Conservation (phyloP, 1,284 basidiomycete genomes). For the Phylloporus sp. region DNA sequence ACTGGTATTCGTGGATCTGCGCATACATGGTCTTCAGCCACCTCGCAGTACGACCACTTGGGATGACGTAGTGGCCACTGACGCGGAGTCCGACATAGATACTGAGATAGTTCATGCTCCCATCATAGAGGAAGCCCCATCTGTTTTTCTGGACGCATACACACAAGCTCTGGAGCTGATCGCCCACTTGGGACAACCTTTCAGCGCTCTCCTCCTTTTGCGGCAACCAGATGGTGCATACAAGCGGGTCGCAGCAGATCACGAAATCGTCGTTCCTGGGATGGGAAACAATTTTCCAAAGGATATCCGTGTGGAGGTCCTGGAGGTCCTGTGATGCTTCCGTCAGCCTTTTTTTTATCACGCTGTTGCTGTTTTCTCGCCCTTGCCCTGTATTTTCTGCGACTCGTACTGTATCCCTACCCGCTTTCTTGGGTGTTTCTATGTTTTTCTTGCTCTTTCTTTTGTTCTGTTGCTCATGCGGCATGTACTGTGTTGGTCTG, state of each 20-base stretch:
- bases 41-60: not conserved
- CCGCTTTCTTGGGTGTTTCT: not conserved
- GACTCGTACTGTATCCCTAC: not conserved
- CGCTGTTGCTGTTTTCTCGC: not conserved
- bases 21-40: constrained; percentile 1
- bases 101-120: not conserved
- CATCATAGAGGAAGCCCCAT: constrained; percentile 3
- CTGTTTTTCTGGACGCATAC: not conserved
- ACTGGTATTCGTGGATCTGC: constrained; percentile 5
- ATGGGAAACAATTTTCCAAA: constrained; percentile 2
- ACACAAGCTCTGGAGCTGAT: constrained; percentile 5
- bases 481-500: no score
- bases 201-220: constrained; percentile 3
- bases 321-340: constrained; percentile 4
- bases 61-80: not conserved
- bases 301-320: constrained; percentile 4
- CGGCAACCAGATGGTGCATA: constrained; percentile 5
- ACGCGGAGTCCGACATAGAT: not conserved
- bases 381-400: not conserved
- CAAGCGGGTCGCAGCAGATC: constrained; percentile 11
- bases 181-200: constrained; percentile 2
- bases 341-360: not conserved
- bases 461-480: no score
- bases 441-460: not conserved
- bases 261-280: not conserved